Base-by-base conservation (phyloP, 768 basidiomycete species). In the Mycena galopus region DNA sequence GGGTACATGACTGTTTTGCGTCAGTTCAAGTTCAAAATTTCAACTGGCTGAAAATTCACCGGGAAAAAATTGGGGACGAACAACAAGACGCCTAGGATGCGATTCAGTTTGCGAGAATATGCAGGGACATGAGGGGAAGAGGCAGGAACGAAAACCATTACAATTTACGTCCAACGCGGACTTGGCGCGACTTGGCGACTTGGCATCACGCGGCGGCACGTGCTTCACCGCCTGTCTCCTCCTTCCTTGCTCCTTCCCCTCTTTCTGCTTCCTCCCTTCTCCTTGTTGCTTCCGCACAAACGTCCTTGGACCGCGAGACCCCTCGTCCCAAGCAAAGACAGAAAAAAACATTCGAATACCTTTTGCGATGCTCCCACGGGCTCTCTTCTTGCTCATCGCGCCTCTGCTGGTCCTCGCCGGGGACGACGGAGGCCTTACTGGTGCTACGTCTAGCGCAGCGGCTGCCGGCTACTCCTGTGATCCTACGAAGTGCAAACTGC, bases 401-500 rank as follows among this genome's bases (percentile, higher is more conserved):
- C 64, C 75, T 0, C 56, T 76, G 37, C 66, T 74, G 30, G 73
- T 30, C 0, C 67, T 76, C 25, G 75, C 73, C 11, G 58, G 62
- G 12, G 86, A 87, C 51, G 66, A 87, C 39, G 66, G 68, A 7
- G 39, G 47, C 16, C 73, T 88, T 39, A 74, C 73, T 27, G 86
- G 86, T 8, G 83, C 87, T 17, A 84, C 82, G 16, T 81, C 80
- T 29, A 83, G 82, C 33, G 29, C 82, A 10, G 76, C 64, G 1
- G 85, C 87, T 23, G 85, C 87, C 0, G 85, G 85, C 3, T 89
- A 90, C 78, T 84, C 83, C 14, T 90, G 89, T 74, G 87, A 90
- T 65, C 35, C 88, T 0, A 78, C 72, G 12, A 76, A 78, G 44
- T 90, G 89, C 81, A 79, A 85, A 79, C 82, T 90, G 10, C 89